phyloP scores from a whole-genome alignment of 306 rosid species.

The Oxytropis ochrocephala region DNA sequence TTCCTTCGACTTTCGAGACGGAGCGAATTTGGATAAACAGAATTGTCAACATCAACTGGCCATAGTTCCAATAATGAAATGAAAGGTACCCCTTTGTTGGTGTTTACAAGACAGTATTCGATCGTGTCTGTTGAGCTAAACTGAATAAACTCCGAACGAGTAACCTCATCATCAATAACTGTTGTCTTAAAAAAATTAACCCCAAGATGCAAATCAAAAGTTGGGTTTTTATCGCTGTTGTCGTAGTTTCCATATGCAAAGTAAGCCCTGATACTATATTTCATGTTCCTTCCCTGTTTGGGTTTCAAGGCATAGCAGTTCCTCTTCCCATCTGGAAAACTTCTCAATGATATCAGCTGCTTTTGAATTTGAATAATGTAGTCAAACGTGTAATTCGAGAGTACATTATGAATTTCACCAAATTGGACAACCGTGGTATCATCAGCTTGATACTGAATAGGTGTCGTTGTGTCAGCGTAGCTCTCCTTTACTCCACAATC shows the following conservation, averaged over 20 bases:
- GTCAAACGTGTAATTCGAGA: neutral
- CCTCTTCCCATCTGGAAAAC: constrained; percentile 32
- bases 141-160: constrained; percentile 21
- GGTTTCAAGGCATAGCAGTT: constrained; percentile 45
- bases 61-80: constrained; percentile 37
- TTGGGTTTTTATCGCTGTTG: neutral
- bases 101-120: constrained; percentile 32
- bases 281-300: constrained; percentile 21
- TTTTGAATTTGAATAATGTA: neutral
- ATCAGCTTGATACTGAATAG: constrained; percentile 23
- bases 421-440: constrained; percentile 17
- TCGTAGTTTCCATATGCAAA: constrained; percentile 43
- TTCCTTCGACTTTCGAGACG: neutral
- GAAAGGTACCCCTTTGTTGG: constrained; percentile 33
- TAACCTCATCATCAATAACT: no score
- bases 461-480: neutral
- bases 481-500: constrained; percentile 24
- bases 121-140: constrained; percentile 12
- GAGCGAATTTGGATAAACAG: neutral
- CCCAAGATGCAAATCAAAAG: constrained; percentile 34
- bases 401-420: neutral
- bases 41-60: neutral
- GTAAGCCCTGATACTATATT: constrained; percentile 27
- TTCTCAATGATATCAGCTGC: constrained; percentile 27
- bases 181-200: no score